These are phyloP conservation scores for Colletotrichum lentis DNA, from an alignment of 2,329 filamentous ascomycete genomes.

Conservation along the genomic window DNA sequence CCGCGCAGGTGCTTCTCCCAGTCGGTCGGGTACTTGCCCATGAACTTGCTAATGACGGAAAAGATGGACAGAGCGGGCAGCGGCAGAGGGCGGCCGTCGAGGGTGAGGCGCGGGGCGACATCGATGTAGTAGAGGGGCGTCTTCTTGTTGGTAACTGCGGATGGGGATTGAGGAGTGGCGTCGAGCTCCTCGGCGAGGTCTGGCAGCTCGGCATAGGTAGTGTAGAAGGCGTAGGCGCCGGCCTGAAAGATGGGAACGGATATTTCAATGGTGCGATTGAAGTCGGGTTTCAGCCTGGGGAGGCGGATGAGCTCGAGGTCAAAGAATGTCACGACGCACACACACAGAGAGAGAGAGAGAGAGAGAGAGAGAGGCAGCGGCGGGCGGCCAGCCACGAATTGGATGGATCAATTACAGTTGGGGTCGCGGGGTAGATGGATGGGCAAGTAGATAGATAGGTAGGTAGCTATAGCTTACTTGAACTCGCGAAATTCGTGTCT, in stretches of 20 bases:
- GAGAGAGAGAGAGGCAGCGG: background rate
- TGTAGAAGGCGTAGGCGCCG: constrained; percentile 94
- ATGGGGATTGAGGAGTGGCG: constrained; percentile 55
- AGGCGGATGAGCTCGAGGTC: constrained; percentile 4
- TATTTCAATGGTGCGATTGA: constrained; percentile 90
- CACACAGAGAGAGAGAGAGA: too few species aligned
- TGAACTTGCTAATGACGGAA: constrained; percentile 96
- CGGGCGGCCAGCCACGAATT: too few species aligned
- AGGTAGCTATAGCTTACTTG: constrained; percentile 68
- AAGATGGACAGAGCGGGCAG: constrained; percentile 89
- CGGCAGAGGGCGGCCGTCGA: constrained; percentile 78
- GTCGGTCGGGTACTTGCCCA: constrained; percentile 88
- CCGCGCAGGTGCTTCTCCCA: constrained; percentile 91
- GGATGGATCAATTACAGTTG: background rate
- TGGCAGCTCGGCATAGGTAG: constrained; percentile 88
- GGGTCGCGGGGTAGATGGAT: too few species aligned
- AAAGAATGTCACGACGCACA: too few species aligned
- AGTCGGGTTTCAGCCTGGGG: constrained; percentile 82
- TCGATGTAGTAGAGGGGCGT: constrained; percentile 91
- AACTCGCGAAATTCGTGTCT: constrained; percentile 85
- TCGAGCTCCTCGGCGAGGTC: constrained; percentile 69
- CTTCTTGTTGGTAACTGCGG: constrained; percentile 61
- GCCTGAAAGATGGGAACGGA: constrained; percentile 84
- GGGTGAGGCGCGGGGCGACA: constrained; percentile 80
- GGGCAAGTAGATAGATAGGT: too few species aligned